Evolutionary conservation across 208 protist genomes (phyloP).

Genomic region (Crithidia brevicula): DNA sequence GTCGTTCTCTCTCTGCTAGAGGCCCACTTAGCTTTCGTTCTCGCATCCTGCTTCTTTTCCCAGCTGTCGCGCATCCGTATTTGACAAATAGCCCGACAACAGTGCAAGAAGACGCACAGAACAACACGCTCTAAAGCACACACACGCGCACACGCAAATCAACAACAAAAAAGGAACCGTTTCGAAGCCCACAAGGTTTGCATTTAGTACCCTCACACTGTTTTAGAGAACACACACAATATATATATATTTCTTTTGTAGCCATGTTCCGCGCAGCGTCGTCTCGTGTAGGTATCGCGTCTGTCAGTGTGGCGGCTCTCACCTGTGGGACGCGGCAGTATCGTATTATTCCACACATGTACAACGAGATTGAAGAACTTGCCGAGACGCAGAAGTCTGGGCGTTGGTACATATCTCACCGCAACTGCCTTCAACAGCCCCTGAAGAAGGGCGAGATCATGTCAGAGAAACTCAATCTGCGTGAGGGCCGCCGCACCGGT

Average conservation of each 20-base stretch:
- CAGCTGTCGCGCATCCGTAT: too few species aligned
- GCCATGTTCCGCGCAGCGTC: constrained; percentile 35
- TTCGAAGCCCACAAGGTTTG: too few species aligned
- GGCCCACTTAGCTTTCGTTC: too few species aligned
- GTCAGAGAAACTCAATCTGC: constrained; percentile 87
- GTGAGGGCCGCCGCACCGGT: constrained; percentile 79
- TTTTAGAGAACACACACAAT: neutral
- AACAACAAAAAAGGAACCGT: neutral
- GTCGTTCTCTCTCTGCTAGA: too few species aligned
- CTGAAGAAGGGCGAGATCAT: constrained; percentile 89
- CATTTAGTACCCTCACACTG: too few species aligned
- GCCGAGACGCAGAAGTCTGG: constrained; percentile 80
- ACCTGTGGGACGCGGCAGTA: constrained; percentile 44
- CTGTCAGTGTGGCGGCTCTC: constrained; percentile 1
- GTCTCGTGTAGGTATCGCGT: neutral
- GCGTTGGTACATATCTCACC: constrained; percentile 86
- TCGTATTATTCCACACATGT: constrained; percentile 84
- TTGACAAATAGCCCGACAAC: too few species aligned
- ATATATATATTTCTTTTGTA: neutral
- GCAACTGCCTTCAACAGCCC: constrained; percentile 84
- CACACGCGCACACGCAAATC: too few species aligned
- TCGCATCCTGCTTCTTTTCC: too few species aligned
- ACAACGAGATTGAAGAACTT: constrained; percentile 89
- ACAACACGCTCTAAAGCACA: too few species aligned
- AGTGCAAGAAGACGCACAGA: too few species aligned